Conservation (phyloP, 2,329 filamentous ascomycete genomes). For the Fonsecaea multimorphosa region DNA sequence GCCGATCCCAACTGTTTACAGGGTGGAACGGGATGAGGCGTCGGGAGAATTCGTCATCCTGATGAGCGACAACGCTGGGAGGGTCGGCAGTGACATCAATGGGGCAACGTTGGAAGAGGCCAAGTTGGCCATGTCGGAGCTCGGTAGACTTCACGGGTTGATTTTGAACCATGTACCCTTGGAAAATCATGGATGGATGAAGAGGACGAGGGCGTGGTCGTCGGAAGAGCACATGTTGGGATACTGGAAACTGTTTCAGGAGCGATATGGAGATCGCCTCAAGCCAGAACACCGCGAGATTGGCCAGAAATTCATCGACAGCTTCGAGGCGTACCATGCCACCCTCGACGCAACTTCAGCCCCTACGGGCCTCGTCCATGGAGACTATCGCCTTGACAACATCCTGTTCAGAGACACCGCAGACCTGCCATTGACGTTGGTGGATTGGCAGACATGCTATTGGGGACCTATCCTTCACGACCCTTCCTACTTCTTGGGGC, state of each 20-base stretch:
- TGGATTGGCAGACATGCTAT: slow-evolving; percentile 7
- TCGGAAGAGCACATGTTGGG: not conserved
- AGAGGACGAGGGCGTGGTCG: not conserved
- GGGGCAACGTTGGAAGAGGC: not conserved
- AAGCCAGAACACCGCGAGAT: slow-evolving; percentile 2
- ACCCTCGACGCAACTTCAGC: not conserved
- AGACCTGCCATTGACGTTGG: slow-evolving; percentile 1
- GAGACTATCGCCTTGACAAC: slow-evolving; percentile 14
- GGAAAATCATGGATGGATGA: not conserved
- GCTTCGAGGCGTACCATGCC: slow-evolving; percentile 4
- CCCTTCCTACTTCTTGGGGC: slow-evolving; percentile 7
- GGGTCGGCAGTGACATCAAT: not conserved
- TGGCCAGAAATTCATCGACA: slow-evolving; percentile 3
- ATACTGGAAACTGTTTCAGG: not conserved
- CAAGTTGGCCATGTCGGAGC: not conserved
- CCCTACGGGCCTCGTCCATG: slow-evolving; percentile 4
- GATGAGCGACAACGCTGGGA: slow-evolving; percentile 2
- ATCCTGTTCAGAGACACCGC: slow-evolving; percentile 3
- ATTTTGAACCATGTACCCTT: slow-evolving; percentile 3
- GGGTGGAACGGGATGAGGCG: not conserved
- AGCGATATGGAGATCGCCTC: not conserved
- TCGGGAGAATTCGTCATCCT: not conserved
- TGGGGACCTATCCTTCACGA: slow-evolving; percentile 7
- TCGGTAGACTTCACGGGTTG: not conserved
- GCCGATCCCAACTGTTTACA: not conserved